phyloP scores from a whole-genome alignment of 768 basidiomycete genomes.

The Clitopilus passeckerianus region DNA sequence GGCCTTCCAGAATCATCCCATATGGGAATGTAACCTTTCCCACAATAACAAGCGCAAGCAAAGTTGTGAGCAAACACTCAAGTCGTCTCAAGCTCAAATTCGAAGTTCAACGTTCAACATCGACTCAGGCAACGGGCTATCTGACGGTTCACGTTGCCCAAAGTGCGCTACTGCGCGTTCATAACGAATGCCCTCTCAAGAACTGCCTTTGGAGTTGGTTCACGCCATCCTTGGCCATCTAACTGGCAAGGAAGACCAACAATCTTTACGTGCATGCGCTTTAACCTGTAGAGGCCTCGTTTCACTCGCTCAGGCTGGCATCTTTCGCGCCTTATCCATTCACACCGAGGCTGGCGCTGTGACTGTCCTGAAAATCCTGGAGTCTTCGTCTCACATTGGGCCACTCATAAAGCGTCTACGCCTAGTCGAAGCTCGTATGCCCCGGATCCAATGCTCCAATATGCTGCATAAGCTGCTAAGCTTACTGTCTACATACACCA shows the following conservation, averaged over 20 bases:
- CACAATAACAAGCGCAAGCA: no score
- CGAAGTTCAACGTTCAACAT: no score
- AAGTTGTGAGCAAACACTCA: no score
- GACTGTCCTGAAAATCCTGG: neutral
- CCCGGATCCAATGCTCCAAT: conserved; percentile 9
- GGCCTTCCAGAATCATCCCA: no score
- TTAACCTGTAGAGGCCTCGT: conserved; percentile 5
- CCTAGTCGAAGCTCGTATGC: conserved; percentile 4
- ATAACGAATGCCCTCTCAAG: neutral
- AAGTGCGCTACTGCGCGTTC: neutral
- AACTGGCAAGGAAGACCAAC: neutral
- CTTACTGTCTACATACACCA: conserved; percentile 5
- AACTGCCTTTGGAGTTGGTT: conserved; percentile 2
- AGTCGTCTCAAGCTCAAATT: no score
- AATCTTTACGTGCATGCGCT: conserved; percentile 5
- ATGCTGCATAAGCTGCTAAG: conserved; percentile 2
- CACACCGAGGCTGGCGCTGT: neutral
- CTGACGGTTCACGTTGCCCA: no score
- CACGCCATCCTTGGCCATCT: conserved; percentile 1
- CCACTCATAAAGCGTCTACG: conserved; percentile 7
- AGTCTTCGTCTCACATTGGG: conserved; percentile 5
- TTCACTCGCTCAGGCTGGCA: neutral
- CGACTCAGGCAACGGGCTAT: no score
- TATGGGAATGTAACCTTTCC: no score
- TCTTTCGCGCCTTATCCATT: conserved; percentile 1